Evolutionary conservation across 129 eudicot species (phyloP).

Genomic region (Rutidosis leptorrhynchoides): DNA sequence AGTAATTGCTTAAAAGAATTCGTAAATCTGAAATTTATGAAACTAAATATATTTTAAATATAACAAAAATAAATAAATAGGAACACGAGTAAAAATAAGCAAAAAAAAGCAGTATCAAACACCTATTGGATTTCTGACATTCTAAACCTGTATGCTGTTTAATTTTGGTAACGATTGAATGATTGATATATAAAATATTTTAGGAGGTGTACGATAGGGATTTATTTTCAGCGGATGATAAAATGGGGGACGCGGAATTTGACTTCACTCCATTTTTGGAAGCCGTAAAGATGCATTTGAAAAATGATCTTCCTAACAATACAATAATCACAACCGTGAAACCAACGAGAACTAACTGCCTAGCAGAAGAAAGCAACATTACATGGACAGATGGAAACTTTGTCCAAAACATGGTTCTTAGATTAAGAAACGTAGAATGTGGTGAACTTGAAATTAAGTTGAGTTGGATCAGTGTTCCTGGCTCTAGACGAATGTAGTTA

Average conservation of each 20-base stretch:
- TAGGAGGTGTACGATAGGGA: slow-evolving; percentile 59
- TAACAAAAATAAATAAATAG: too few species aligned
- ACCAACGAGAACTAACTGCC: slow-evolving; percentile 51
- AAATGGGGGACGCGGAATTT: slow-evolving; percentile 70
- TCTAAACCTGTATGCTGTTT: too few species aligned
- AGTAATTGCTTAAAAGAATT: too few species aligned
- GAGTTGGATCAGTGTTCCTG: slow-evolving; percentile 59
- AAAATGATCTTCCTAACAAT: slow-evolving; percentile 31
- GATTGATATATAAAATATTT: too few species aligned
- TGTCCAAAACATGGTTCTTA: slow-evolving; percentile 50
- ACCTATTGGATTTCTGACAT: too few species aligned
- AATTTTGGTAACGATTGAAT: too few species aligned
- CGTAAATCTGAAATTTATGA: too few species aligned
- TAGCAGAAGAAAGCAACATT: slow-evolving; percentile 57
- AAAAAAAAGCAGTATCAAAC: too few species aligned
- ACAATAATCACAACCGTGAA: slow-evolving; percentile 45
- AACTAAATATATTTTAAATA: too few species aligned
- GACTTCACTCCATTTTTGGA: slow-evolving; percentile 50
- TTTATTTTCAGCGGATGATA: slow-evolving; percentile 46
- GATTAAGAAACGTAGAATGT: slow-evolving; percentile 48
- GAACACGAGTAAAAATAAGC: too few species aligned
- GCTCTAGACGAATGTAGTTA: slow-evolving; percentile 28
- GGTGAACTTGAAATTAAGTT: slow-evolving; percentile 57
- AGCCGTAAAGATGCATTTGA: slow-evolving; percentile 45
- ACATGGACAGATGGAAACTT: slow-evolving; percentile 44